Percentiles rank a stretch among this genome's conserved stretches.
Conservation (phyloP, 192 early-diverging fungal species). For the Kickxella alabastrina region DNA sequence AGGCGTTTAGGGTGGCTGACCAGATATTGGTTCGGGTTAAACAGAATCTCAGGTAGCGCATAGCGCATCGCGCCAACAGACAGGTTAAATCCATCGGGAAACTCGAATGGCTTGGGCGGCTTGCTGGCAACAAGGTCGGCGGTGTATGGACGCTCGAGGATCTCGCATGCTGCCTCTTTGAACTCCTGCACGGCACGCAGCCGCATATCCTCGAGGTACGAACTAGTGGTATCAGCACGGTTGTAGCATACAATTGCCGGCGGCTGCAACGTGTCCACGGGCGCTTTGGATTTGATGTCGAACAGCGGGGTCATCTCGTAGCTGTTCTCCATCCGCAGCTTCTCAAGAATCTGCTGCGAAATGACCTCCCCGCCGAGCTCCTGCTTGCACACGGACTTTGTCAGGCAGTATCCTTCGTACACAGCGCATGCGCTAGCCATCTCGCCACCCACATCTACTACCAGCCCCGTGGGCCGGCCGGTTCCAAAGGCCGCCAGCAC, state of each 20-base stretch:
- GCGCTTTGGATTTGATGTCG: conserved; percentile 68
- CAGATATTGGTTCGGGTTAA: conserved; percentile 69
- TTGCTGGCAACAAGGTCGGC: conserved; percentile 47
- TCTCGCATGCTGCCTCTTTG: conserved; percentile 90
- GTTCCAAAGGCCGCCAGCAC: conserved; percentile 93
- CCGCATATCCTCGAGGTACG: conserved; percentile 72
- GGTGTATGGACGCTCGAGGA: conserved; percentile 46
- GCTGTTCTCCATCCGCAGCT: conserved; percentile 56
- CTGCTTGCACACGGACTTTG: conserved; percentile 70
- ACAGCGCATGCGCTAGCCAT: conserved; percentile 92
- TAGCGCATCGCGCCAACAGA: conserved; percentile 77
- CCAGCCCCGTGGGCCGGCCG: conserved; percentile 81
- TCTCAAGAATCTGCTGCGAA: conserved; percentile 67
- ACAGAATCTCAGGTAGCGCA: conserved; percentile 80
- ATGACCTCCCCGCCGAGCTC: conserved; percentile 80
- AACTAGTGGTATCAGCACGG: conserved; percentile 23
- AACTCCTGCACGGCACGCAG: conserved; percentile 82
- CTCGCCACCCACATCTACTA: conserved; percentile 88
- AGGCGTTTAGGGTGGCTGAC: conserved; percentile 23
- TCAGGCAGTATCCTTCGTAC: conserved; percentile 92
- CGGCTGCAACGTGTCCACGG: conserved; percentile 67
- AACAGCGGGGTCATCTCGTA: conserved; percentile 80
- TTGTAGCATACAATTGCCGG: conserved; percentile 46
- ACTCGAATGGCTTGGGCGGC: conserved; percentile 87
- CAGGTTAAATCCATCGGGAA: conserved; percentile 91